These are phyloP conservation scores for Eremomyces bilateralis DNA, from an alignment of 495 filamentous ascomycete genomes.

Conservation along the genomic window DNA sequence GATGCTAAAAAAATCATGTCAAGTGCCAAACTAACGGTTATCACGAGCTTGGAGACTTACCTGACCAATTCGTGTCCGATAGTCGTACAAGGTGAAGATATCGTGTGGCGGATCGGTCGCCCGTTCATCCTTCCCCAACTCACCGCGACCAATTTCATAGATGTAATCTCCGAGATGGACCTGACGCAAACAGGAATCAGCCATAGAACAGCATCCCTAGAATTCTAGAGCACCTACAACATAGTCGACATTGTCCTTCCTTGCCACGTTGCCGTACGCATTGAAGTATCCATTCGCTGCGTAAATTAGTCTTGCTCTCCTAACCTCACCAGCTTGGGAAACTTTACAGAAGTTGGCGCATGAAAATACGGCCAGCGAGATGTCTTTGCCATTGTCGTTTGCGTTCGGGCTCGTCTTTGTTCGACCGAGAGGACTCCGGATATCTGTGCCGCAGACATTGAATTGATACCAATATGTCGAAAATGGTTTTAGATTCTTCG, in stretches of 20 bases:
- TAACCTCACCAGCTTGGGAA: slow-evolving; percentile 2
- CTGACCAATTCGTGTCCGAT: slow-evolving; percentile 36
- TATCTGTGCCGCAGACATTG: slow-evolving; percentile 18
- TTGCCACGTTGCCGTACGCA: slow-evolving; percentile 39
- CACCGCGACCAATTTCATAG: slow-evolving; percentile 40
- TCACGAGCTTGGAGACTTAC: no score
- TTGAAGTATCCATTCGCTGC: slow-evolving; percentile 37
- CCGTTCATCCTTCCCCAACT: slow-evolving; percentile 27
- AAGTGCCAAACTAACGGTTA: no score
- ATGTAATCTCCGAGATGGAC: slow-evolving; percentile 48
- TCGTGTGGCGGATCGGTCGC: slow-evolving; percentile 30
- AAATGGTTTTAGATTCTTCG: slow-evolving; percentile 30
- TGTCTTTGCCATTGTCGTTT: slow-evolving; percentile 14
- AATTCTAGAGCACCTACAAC: no score
- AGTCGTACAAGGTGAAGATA: slow-evolving; percentile 30
- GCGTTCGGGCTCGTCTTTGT: slow-evolving; percentile 19
- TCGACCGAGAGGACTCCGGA: slow-evolving; percentile 17
- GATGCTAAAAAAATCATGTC: no score
- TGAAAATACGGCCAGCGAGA: slow-evolving; percentile 20
- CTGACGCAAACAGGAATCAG: slow-evolving; percentile 40
- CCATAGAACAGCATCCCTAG: neutral
- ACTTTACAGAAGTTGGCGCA: slow-evolving; percentile 18
- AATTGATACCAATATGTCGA: slow-evolving; percentile 32
- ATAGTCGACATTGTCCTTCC: slow-evolving; percentile 22
- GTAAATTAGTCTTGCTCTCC: neutral